Percentiles rank a stretch among this genome's conserved stretches.
These are phyloP conservation scores for Penicillium sumatraense DNA, from an alignment of 2,329 filamentous ascomycete species.

Conservation along the genomic window DNA sequence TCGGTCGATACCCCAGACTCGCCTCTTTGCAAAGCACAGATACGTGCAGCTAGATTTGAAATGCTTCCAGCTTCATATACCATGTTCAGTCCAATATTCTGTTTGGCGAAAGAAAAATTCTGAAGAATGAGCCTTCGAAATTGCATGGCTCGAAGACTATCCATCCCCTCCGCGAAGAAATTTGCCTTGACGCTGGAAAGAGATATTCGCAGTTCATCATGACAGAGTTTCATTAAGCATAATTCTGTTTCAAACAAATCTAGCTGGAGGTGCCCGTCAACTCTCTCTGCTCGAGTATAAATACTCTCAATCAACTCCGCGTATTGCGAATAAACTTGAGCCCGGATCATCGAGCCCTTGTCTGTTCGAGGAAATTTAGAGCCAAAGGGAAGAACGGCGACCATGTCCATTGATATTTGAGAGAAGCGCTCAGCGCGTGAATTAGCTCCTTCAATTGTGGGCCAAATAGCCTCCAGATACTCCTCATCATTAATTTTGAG, in stretches of 20 bases:
- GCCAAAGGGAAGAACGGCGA: constrained; percentile 39
- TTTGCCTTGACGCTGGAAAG: constrained; percentile 39
- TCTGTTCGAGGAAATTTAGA: constrained; percentile 55
- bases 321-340: constrained; percentile 53
- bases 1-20: constrained; percentile 8
- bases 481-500: constrained; percentile 33
- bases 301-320: constrained; percentile 46
- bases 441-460: constrained; percentile 46
- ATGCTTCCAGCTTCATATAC: constrained; percentile 51
- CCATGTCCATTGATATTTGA: constrained; percentile 49
- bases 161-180: constrained; percentile 52
- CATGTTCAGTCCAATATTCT: constrained; percentile 39
- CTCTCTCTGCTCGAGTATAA: constrained; percentile 27
- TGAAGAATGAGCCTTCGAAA: constrained; percentile 48
- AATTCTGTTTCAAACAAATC: constrained; percentile 36
- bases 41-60: constrained; percentile 39
- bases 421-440: constrained; percentile 48
- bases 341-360: constrained; percentile 59
- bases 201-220: constrained; percentile 37
- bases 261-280: constrained; percentile 35
- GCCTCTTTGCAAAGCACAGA: constrained; percentile 36
- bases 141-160: constrained; percentile 55
- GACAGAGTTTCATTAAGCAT: constrained; percentile 36
- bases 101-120: constrained; percentile 41
- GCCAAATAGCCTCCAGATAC: constrained; percentile 44